Conservation (phyloP, 73 alveolate genomes). For the Effrenium voratum region DNA sequence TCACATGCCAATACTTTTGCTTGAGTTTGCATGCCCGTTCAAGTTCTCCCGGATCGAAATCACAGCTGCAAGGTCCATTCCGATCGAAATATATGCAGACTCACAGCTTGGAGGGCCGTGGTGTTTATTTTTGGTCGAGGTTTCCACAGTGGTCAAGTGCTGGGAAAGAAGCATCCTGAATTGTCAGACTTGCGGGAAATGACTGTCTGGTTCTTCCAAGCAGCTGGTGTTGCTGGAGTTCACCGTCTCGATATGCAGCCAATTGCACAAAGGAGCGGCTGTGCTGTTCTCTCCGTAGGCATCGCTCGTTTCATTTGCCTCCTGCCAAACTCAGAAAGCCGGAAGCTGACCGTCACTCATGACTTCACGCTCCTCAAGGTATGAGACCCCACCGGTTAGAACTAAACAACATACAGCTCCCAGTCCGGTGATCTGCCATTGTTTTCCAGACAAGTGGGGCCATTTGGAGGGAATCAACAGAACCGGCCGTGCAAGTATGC, state of each 20-base stretch:
- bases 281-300: neutral
- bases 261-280: neutral
- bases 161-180: neutral
- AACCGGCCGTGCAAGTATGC: neutral
- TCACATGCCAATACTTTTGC: too few relatives aligned
- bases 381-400: neutral
- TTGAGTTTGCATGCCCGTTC: too few relatives aligned
- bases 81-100: neutral
- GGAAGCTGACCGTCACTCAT: neutral
- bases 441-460: too few relatives aligned
- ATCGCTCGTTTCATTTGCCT: neutral
- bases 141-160: neutral
- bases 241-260: conserved; percentile 56
- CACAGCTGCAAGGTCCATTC: neutral
- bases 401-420: neutral
- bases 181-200: neutral
- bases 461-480: neutral
- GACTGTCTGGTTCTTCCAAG: neutral
- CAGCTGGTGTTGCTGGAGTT: neutral
- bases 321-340: neutral
- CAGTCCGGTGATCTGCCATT: too few relatives aligned
- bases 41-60: neutral
- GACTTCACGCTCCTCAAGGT: neutral
- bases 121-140: neutral
- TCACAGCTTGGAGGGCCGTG: neutral